Evolutionary conservation across 176 grass and related monocot genomes (phyloP), one percentile per base, ranked within the genome.

Genomic region (Aechmea fasciata): DNA sequence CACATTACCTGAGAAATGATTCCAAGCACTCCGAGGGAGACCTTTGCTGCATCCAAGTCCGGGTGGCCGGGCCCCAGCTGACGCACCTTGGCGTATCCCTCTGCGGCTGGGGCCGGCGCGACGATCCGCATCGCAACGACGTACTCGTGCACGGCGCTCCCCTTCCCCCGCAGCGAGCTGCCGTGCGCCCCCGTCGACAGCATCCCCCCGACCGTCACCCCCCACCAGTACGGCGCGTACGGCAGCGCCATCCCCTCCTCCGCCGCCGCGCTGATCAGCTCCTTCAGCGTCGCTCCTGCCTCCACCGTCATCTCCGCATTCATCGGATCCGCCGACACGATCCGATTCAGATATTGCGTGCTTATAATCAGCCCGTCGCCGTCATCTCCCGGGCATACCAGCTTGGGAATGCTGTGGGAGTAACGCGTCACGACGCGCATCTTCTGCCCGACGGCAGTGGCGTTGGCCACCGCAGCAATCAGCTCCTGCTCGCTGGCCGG

Each of bases 171-270:
- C 1, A 88, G 1, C 2, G 82, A 88, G 73, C 89, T 92, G 68
- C 85, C 89, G 69, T 92, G 89, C 9, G 85, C 79, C 47, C 89
- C 89, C 18, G 82, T 92, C n/a, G 82, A 63, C 17, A 92, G 53
- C 18, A 92, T 12, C 3, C 85, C 85, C 1, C 89, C 79, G 51
- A 92, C 59, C 8, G 85, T 85, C 29, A 85, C 1, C 1, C 85
- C 89, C 1, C 12, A 67, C 89, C 85, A 88, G 68, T 92, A 92
- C 0, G 89, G 82, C 66, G 76, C 26, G 20, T 85, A 47, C 1
- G 85, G 85, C 50, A 92, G 33, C 13, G 69, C 82, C 8, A 88
- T 75, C 2, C 82, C 76, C 10, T n/a, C 76, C 7, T 7, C 0
- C 0, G 82, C 79, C 49, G 85, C 85, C 1, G 24, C 73, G 13